Percentiles rank a stretch among this genome's conserved stretches.
phyloP scores from a whole-genome alignment of 176 grass and related monocot genomes.

The Phyllostachys edulis region DNA sequence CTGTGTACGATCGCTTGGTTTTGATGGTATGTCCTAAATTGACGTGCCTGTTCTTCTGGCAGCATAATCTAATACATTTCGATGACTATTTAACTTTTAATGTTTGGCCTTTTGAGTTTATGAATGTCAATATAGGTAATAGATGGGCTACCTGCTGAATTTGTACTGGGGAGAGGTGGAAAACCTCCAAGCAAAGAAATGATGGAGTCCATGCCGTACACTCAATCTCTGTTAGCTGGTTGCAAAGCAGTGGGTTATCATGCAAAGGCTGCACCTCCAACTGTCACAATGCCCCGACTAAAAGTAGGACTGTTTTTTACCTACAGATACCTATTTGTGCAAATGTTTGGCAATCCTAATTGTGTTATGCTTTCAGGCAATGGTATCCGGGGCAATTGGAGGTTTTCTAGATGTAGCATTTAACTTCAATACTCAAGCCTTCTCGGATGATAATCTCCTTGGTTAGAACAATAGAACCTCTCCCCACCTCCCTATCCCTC shows the following conservation, averaged over 20 bases:
- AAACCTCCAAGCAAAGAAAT: conserved; percentile 63
- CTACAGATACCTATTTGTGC: background rate
- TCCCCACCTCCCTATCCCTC: background rate
- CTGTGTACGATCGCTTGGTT: conserved; percentile 65
- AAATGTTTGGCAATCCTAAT: background rate
- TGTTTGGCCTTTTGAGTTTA: conserved; percentile 33
- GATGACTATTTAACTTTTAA: background rate
- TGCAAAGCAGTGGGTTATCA: conserved; percentile 72
- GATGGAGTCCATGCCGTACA: conserved; percentile 84
- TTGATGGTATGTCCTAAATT: conserved; percentile 70
- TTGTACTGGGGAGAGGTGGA: conserved; percentile 69
- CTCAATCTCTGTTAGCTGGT: conserved; percentile 65
- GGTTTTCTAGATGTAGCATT: conserved; percentile 97
- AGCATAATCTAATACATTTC: background rate
- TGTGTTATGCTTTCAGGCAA: conserved; percentile 53
- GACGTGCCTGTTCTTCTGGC: background rate
- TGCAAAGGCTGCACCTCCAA: conserved; percentile 96
- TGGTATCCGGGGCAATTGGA: conserved; percentile 92
- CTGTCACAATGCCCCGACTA: conserved; percentile 89
- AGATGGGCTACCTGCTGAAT: conserved; percentile 92
- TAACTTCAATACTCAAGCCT: conserved; percentile 94
- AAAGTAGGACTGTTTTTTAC: conserved; percentile 56
- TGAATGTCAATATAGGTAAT: conserved; percentile 80
- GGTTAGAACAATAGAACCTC: conserved; percentile 42
- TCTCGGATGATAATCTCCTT: conserved; percentile 95